phyloP scores from a whole-genome alignment of 805 yeast genomes.

The Ogataea trehaloabstinens region DNA sequence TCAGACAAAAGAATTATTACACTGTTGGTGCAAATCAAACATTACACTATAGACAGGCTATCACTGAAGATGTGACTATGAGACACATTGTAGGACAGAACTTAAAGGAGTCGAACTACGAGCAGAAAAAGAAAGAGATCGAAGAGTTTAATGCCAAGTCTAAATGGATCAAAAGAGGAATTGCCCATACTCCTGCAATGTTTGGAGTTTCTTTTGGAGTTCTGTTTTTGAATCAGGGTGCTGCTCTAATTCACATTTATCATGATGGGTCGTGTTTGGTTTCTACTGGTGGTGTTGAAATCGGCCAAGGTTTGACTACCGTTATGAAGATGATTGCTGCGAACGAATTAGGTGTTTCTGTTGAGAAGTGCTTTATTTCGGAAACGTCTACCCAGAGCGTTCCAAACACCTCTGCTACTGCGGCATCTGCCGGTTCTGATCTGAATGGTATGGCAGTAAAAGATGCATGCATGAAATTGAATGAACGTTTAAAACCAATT shows the following conservation, averaged over 20 bases:
- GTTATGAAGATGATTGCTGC: conserved; percentile 50
- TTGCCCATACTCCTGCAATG: conserved; percentile 45
- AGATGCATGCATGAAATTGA: conserved; percentile 44
- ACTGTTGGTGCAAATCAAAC: conserved; percentile 27
- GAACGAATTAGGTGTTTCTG: conserved; percentile 38
- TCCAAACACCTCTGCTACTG: conserved; percentile 48
- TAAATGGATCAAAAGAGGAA: conserved; percentile 46
- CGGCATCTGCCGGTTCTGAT: conserved; percentile 49
- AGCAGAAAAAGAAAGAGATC: conserved; percentile 34
- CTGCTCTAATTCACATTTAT: conserved; percentile 46
- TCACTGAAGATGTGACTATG: conserved; percentile 40
- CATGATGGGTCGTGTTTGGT: conserved; percentile 45
- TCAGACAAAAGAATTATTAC: conserved; percentile 39
- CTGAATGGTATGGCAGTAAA: conserved; percentile 50
- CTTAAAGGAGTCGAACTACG: conserved; percentile 35
- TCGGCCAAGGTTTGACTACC: conserved; percentile 49
- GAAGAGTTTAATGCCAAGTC: conserved; percentile 37
- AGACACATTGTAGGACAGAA: conserved; percentile 36
- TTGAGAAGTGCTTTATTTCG: conserved; percentile 40
- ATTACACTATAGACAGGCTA: conserved; percentile 40
- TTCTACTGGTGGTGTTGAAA: conserved; percentile 49
- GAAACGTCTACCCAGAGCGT: conserved; percentile 48
- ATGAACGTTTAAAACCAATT: conserved; percentile 39
- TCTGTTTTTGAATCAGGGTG: conserved; percentile 44
- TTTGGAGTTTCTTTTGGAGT: conserved; percentile 50